A percentile compares a stretch with the other conserved stretches of the same genome.
Evolutionary conservation across 257 asterid species (phyloP).

Genomic region (Salvia splendens): DNA sequence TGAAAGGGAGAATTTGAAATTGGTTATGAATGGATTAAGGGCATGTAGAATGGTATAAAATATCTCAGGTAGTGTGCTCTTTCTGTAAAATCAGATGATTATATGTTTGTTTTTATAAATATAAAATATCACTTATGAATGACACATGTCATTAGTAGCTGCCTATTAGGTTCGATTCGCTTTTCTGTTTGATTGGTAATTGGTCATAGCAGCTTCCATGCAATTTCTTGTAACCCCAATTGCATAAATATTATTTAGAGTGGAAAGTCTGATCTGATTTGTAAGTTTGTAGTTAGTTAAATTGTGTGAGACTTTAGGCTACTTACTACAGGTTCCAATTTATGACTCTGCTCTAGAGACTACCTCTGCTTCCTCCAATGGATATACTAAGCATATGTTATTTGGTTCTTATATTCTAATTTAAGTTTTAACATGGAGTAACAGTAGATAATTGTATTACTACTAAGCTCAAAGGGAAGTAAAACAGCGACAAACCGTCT

Average conservation of each 20-base stretch:
- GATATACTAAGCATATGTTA: background rate
- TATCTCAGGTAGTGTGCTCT: background rate
- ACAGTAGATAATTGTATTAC: background rate
- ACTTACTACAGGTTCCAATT: background rate
- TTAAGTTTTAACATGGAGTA: background rate
- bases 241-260: background rate
- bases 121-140: background rate
- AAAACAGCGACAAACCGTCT: background rate
- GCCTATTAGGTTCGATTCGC: background rate
- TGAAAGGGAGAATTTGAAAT: background rate
- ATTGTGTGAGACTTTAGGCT: background rate
- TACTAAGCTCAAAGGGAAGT: background rate
- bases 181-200: slow-evolving; percentile 15
- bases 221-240: slow-evolving; percentile 9
- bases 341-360: background rate
- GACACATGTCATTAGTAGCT: background rate
- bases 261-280: background rate
- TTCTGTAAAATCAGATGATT: background rate
- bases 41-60: slow-evolving; percentile 2
- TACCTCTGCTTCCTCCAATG: slow-evolving; percentile 4
- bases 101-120: background rate
- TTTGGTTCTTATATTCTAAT: background rate
- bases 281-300: background rate
- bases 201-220: slow-evolving; percentile 1
- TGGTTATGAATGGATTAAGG: slow-evolving; percentile 13